phyloP scores from a whole-genome alignment of 2,329 filamentous ascomycete species.

The Apiospora kogelbergensis region DNA sequence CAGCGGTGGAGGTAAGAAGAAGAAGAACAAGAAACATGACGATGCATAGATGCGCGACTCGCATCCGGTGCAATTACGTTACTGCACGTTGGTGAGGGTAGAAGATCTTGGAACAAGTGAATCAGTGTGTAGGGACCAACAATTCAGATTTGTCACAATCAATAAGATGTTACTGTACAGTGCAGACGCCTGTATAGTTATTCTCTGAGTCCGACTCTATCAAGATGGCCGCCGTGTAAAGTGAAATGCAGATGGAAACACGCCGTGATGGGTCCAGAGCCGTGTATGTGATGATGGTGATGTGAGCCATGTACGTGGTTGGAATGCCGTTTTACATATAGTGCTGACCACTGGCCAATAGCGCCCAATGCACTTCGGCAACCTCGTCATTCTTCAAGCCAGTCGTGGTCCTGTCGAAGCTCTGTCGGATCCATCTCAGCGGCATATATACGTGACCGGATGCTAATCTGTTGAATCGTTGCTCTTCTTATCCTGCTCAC shows the following conservation, averaged over 20 bases:
- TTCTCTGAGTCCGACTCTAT: neutral
- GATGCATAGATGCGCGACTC: conserved; percentile 19
- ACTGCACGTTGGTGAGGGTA: neutral
- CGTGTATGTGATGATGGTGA: neutral
- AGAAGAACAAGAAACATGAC: conserved; percentile 56
- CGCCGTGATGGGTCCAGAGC: too few species aligned
- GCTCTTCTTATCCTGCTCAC: too few species aligned
- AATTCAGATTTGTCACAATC: neutral
- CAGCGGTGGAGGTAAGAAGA: conserved; percentile 63
- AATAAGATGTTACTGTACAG: neutral
- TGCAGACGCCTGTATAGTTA: neutral
- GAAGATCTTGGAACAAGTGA: neutral
- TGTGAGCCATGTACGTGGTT: neutral
- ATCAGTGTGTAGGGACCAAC: neutral
- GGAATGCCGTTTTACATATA: neutral
- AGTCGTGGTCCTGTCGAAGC: too few species aligned
- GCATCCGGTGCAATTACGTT: neutral
- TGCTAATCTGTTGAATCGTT: too few species aligned
- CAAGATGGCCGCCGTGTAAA: neutral
- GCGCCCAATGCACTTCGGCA: too few species aligned
- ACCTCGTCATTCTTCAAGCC: too few species aligned
- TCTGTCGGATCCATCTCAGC: too few species aligned
- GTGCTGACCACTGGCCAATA: neutral
- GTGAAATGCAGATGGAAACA: neutral
- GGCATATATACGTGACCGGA: too few species aligned